Conservation (phyloP, 2,329 filamentous ascomycete genomes). For the Mariannaea elegans region DNA sequence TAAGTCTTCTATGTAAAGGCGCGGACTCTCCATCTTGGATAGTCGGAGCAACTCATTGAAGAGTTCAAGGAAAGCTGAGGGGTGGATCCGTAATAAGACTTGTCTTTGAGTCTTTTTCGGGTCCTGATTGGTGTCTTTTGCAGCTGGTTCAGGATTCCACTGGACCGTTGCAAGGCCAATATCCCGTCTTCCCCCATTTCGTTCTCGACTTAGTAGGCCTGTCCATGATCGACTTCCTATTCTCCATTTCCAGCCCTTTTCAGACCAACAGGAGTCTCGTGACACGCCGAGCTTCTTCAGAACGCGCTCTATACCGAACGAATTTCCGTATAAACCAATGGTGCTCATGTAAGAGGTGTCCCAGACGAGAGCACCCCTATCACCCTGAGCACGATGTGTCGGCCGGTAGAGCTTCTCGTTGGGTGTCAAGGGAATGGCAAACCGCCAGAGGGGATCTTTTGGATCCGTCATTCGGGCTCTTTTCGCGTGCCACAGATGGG, state of each 20-base stretch:
- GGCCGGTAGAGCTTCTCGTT: conserved; percentile 90
- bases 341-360: conserved; percentile 95
- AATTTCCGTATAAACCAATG: conserved; percentile 76
- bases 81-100: conserved; percentile 80
- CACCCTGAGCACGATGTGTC: conserved; percentile 80
- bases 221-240: conserved; percentile 59
- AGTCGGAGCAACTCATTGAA: conserved; percentile 70
- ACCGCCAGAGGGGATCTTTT: conserved; percentile 85
- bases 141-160: conserved; percentile 68
- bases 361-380: conserved; percentile 84
- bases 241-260: conserved; percentile 76
- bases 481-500: conserved; percentile 94
- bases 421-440: conserved; percentile 84
- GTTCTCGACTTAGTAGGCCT: conserved; percentile 61
- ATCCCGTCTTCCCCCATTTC: conserved; percentile 59
- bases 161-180: conserved; percentile 79
- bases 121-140: conserved; percentile 36
- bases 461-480: conserved; percentile 87
- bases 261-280: conserved; percentile 68
- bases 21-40: conserved; percentile 67
- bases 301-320: conserved; percentile 70
- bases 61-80: conserved; percentile 77
- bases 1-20: conserved; percentile 72
- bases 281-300: conserved; percentile 72
- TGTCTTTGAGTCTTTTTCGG: conserved; percentile 47